These are phyloP conservation scores for Metschnikowia amazonensis DNA, from an alignment of 805 yeast genomes.

Conservation along the genomic window DNA sequence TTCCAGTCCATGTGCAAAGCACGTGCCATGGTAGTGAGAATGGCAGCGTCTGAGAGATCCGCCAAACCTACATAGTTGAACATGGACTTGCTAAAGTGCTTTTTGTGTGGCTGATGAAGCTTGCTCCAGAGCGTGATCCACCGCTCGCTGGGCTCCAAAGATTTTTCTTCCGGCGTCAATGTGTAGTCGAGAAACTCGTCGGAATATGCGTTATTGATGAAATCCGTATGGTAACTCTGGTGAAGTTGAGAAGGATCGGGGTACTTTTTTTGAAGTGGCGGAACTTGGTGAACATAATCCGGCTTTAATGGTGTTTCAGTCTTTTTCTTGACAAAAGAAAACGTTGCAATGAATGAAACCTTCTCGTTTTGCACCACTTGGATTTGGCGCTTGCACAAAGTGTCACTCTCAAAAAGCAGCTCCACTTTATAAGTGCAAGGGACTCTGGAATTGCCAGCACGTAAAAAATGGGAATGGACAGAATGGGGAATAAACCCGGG, in stretches of 20 bases:
- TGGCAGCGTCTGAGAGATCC: constrained; percentile 35
- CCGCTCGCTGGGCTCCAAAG: constrained; percentile 30
- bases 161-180: constrained; percentile 34
- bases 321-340: constrained; percentile 36
- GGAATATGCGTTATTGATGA: constrained; percentile 34
- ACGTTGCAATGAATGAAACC: constrained; percentile 49
- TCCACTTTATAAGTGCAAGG: constrained; percentile 54
- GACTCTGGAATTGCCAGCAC: constrained; percentile 45
- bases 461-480: constrained; percentile 58
- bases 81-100: constrained; percentile 22
- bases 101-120: constrained; percentile 22
- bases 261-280: constrained; percentile 23
- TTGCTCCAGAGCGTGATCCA: constrained; percentile 42
- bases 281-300: constrained; percentile 13
- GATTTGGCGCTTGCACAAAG: constrained; percentile 51
- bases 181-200: constrained; percentile 33
- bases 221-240: constrained; percentile 34
- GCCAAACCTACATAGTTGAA: constrained; percentile 37
- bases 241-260: constrained; percentile 25
- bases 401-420: constrained; percentile 49
- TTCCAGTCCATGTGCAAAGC: constrained; percentile 42
- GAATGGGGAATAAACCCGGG: constrained; percentile 49
- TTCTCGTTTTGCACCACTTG: constrained; percentile 51
- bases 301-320: not conserved
- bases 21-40: constrained; percentile 41